Base-by-base conservation (phyloP, 208 protist genomes). In the Trypanosoma vivax region DNA sequence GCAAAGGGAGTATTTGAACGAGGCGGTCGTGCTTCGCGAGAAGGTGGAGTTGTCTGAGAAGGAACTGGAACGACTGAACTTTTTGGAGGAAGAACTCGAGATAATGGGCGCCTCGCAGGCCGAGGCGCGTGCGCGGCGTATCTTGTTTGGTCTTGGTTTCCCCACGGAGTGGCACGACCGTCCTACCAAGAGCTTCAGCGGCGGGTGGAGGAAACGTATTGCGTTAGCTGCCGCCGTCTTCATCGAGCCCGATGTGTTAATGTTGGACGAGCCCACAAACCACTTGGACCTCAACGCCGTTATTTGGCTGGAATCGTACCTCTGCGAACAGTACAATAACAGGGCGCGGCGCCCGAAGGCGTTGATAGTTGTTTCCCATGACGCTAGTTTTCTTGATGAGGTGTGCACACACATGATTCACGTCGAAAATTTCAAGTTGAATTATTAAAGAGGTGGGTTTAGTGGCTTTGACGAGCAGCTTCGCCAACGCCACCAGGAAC, bases 211-310 rank as follows among this genome's bases (percentile, higher is more conserved):
- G 24, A 97, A 97, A 88, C 88, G 95, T 61, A 88, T 98, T 23
- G 83, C 94, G 5, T 83, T 98, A 27, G 96, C 96, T 10, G 79
- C 73, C 2, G 96, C 96, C 0, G 79, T 98, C 37, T 97, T 97
- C 58, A 89, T 88, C 34, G 80, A 97, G 57, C 95, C 96, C 0
- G 86, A 97, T 60, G 73, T 99, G 29, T 76, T 98, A 10, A 73
- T 99, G 62, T 81, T 99, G 5, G 97, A 99, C 68, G 97, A 99
- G 77, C 97, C 97, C 14, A 98, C 94, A 19, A 98, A 98, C 71
- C 95, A 98, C 68, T 73, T 99, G 16, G 96, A 98, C 56, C 64
- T 98, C n/a, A 89, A 92, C 50, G 89, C 91, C 21, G 80, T 97
- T 3, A 78, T 98, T 41, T 98, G 94, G 95, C 83, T 98, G 1